Evolutionary conservation across 768 basidiomycete genomes (phyloP), one percentile per base, ranked within the genome.

Genomic region (Hericium erinaceus): DNA sequence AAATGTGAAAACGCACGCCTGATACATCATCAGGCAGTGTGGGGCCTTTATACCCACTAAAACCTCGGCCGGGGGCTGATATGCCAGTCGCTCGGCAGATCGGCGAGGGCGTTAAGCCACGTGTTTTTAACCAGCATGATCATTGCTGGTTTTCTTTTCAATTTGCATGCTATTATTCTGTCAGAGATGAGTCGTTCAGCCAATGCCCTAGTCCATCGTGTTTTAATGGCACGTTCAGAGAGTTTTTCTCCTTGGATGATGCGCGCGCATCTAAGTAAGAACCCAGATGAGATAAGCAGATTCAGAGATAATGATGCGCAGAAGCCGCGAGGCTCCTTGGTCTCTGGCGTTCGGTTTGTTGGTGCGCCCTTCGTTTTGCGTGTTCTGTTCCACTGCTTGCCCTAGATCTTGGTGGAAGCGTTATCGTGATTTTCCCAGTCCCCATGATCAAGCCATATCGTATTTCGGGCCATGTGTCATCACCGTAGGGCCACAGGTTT

Each of bases 271-370:
- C 58, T n/a, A n/a, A n/a, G n/a, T 11, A 4, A 58, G 22, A 5
- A 54, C 53, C 58, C 58, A 58, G 2, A 55, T 58, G 0, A 58
- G 48, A 48, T 58, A 18, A 1, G 48, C 39, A 2, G 48, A 11
- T 51, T 58, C 53, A 0, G 58, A 58, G 11, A 58, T 50, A 0
- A 58, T 12, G 13, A 55, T 58, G 5, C 33, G 26, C 2, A 58
- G 58, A 2, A 58, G 52, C 6, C 58, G 9, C 28, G 51, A 26
- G 20, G 51, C 51, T 10, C 51, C 51, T 26, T 5, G 9, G 28
- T 49, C 12, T 40, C 11, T 40, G 5, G 11, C 2, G 39, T 40
- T 40, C 2, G 24, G 24, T 5, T 40, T 40, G 39, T 40, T 40
- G 2, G 24, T 7, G 15, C 8, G 13, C 16, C 10, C 51, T 8